phyloP scores from a whole-genome alignment of 2,329 filamentous ascomycete species.

The Arthrinium phaeospermum region DNA sequence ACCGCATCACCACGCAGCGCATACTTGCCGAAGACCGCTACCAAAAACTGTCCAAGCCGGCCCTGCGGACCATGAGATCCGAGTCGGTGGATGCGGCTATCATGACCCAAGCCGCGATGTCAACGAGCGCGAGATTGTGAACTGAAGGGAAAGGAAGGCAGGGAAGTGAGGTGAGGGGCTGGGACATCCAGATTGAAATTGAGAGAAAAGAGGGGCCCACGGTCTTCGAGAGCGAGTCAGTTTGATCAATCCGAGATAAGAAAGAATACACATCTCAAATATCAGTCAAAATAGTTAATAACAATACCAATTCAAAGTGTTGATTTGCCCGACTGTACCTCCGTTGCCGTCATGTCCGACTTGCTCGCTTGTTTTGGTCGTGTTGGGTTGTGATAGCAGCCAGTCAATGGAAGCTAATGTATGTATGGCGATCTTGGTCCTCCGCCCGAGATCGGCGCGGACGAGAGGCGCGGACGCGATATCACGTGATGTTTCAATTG shows the following conservation, averaged over 20 bases:
- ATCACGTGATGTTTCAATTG: background rate
- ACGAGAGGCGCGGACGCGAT: background rate
- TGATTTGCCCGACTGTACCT: no score
- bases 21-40: conserved; percentile 42
- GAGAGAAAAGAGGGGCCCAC: background rate
- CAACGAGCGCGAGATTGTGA: background rate
- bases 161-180: background rate
- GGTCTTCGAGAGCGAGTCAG: background rate
- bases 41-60: background rate
- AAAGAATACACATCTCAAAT: background rate
- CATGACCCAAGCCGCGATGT: background rate
- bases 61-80: conserved; percentile 1
- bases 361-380: background rate
- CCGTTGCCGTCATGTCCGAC: background rate
- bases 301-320: no score
- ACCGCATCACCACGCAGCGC: conserved; percentile 49
- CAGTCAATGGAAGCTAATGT: background rate
- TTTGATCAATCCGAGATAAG: background rate
- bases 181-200: background rate
- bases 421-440: background rate
- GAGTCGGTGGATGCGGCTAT: background rate
- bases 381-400: conserved; percentile 10
- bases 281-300: no score
- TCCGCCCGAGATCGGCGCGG: background rate
- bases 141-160: background rate